Evolutionary conservation across 1,139 yeast genomes (phyloP).

Genomic region (Sugiyamaella pinicola): DNA sequence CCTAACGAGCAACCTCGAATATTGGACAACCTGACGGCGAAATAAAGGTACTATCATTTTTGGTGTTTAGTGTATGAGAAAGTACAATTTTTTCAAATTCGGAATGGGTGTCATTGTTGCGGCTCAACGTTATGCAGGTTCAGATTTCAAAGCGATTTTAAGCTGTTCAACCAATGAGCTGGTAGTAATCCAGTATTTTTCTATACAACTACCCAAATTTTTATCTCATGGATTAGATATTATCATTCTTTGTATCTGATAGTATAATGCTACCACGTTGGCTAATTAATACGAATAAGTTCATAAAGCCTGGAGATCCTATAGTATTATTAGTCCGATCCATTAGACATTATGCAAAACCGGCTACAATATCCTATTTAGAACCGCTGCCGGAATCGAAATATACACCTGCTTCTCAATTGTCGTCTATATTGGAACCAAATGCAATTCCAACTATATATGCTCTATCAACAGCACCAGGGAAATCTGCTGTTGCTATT

Average conservation of each 20-base stretch:
- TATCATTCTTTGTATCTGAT: not conserved
- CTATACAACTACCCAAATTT: not conserved
- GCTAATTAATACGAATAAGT: too few species aligned
- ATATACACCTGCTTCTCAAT: not conserved
- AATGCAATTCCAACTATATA: conserved; percentile 65
- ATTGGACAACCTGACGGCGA: conserved; percentile 3
- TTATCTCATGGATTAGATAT: not conserved
- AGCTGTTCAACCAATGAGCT: too few species aligned
- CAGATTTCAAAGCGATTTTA: not conserved
- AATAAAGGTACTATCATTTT: conserved; percentile 10
- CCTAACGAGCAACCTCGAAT: conserved; percentile 4
- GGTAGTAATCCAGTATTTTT: too few species aligned
- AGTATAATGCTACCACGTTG: not conserved
- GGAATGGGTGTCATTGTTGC: not conserved
- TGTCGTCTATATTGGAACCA: not conserved
- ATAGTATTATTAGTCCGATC: not conserved
- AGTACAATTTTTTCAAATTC: not conserved
- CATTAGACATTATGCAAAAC: not conserved
- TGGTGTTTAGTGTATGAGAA: not conserved
- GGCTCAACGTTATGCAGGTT: conserved; percentile 1
- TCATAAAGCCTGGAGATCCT: too few species aligned
- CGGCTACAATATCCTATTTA: not conserved
- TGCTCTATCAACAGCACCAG: conserved; percentile 83
- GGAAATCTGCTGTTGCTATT: conserved; percentile 85
- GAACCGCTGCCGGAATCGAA: not conserved